Base-by-base conservation (phyloP, 2,329 filamentous ascomycete genomes). In the Cladosporium colombiae region DNA sequence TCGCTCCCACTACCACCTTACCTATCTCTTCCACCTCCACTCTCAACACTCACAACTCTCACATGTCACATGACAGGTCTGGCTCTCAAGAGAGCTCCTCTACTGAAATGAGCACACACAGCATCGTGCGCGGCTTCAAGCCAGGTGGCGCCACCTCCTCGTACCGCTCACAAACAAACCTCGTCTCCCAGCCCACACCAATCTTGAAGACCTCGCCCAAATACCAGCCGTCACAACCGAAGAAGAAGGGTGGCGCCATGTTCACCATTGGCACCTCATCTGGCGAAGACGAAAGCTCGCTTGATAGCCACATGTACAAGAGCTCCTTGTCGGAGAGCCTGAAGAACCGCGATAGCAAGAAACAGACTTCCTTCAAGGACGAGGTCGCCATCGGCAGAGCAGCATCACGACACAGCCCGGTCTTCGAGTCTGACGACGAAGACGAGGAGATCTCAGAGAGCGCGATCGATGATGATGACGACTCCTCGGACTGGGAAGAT, bases 111-210 rank as follows among this genome's bases (percentile, higher is more conserved):
- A 84, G 85, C 71, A 82, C 84, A 16, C 85, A 88, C 67, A 93
- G 89, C 69, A 86, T 97, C 66, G 89, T 97, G 62, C 91, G 91
- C 69, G 93, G 93, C 66, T 97, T 97, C 79, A 91, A 91, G 5
- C 91, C 91, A 1, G 89, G 90, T 29, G 87, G 89, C 67, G 83
- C 90, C 50, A 89, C 88, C 11, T 89, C 88, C 1, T 91, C 88
- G 0, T 87, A 88, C 72, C 85, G 88, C 70, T 89, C 81, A 69
- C 86, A 82, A 73, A 87, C 79, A 68, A 84, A 85, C 70, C 79
- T 89, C 33, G 78, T 81, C 14, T 74, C 81, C 11, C 81, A 84
- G 44, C 81, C 84, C 13, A 85, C 86, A 33, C 81, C 84, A 31
- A 88, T 91, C 50, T 85, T 90, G 40, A 89, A 89, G 71, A 78